Percentiles rank a stretch among this genome's conserved stretches.
Conservation (phyloP, 2,329 filamentous ascomycete genomes). For the Clarireedia monteithiana region DNA sequence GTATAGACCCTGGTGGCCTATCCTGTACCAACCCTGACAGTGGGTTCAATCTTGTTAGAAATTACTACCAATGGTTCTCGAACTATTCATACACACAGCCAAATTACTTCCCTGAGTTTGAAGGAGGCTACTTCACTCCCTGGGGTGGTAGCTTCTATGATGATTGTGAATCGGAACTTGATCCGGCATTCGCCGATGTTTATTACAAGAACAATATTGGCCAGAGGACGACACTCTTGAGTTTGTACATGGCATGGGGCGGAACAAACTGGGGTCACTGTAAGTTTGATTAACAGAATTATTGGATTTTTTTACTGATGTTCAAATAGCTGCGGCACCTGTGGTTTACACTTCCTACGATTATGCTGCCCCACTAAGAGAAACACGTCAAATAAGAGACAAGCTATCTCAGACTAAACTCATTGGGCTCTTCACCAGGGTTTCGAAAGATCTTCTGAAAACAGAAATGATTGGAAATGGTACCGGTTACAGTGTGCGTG, state of each 20-base stretch:
- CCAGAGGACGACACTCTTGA: constrained; percentile 40
- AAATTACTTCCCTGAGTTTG: constrained; percentile 44
- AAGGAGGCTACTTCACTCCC: constrained; percentile 45
- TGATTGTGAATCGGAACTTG: constrained; percentile 38
- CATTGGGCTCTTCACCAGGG: constrained; percentile 44
- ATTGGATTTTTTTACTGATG: too few species aligned
- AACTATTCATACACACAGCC: constrained; percentile 47
- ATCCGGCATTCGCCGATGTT: constrained; percentile 42
- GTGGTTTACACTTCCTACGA: constrained; percentile 42
- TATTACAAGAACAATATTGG: constrained; percentile 50
- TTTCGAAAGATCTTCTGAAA: constrained; percentile 42
- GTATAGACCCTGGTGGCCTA: constrained; percentile 34
- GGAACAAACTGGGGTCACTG: constrained; percentile 49
- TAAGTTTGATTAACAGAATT: constrained; percentile 14
- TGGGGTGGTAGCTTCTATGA: constrained; percentile 47
- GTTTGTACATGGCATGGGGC: constrained; percentile 46
- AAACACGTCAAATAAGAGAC: constrained; percentile 44
- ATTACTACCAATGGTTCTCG: constrained; percentile 50
- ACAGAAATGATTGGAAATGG: constrained; percentile 48
- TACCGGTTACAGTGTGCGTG: constrained; percentile 36
- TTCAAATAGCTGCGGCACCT: constrained; percentile 32
- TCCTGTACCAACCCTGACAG: constrained; percentile 41
- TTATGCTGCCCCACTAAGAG: constrained; percentile 41
- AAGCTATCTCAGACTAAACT: constrained; percentile 49
- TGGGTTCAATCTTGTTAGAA: constrained; percentile 43